Percentiles rank a stretch among this genome's conserved stretches.
These are phyloP conservation scores for Rhizomucor pusillus DNA, from an alignment of 371 early-diverging fungal species.

Conservation along the genomic window DNA sequence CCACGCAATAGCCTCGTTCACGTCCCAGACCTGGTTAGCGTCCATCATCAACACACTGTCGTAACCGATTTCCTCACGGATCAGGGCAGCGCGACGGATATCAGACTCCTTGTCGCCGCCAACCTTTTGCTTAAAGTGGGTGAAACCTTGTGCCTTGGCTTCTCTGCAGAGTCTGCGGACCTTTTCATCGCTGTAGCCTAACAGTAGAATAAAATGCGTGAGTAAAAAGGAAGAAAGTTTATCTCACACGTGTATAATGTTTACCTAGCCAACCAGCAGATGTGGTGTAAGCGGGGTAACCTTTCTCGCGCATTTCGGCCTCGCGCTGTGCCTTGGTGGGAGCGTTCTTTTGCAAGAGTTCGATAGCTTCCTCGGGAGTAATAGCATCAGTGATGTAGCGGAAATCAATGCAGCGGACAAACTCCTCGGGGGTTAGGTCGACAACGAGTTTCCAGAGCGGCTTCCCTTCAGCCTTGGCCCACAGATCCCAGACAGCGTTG, in stretches of 20 bases:
- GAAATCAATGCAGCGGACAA: slow-evolving; percentile 53
- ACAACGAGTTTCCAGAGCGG: slow-evolving; percentile 53
- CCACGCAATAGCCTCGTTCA: slow-evolving; percentile 52
- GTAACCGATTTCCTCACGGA: slow-evolving; percentile 52
- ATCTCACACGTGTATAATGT: neutral
- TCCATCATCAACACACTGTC: slow-evolving; percentile 54
- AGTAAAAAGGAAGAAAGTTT: neutral
- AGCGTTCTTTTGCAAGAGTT: slow-evolving; percentile 32
- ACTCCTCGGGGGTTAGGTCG: slow-evolving; percentile 51
- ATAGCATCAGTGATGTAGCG: slow-evolving; percentile 55
- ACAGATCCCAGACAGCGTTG: slow-evolving; percentile 56
- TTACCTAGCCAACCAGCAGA: slow-evolving; percentile 56
- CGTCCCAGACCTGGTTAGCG: slow-evolving; percentile 60
- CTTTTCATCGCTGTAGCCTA: slow-evolving; percentile 52
- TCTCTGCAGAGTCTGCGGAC: slow-evolving; percentile 38
- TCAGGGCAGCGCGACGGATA: slow-evolving; percentile 47
- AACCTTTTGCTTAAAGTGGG: slow-evolving; percentile 53
- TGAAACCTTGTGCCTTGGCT: slow-evolving; percentile 45
- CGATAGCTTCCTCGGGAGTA: slow-evolving; percentile 49
- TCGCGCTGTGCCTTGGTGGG: slow-evolving; percentile 36
- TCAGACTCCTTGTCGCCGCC: slow-evolving; percentile 43
- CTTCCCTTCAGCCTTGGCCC: slow-evolving; percentile 53
- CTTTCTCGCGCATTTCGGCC: slow-evolving; percentile 34
- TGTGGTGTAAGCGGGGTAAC: slow-evolving; percentile 51
- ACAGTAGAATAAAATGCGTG: neutral